A percentile compares a stretch with the other conserved stretches of the same genome.
phyloP scores from a whole-genome alignment of 2,329 filamentous ascomycete species.

The Myriosclerotinia duriaeana region DNA sequence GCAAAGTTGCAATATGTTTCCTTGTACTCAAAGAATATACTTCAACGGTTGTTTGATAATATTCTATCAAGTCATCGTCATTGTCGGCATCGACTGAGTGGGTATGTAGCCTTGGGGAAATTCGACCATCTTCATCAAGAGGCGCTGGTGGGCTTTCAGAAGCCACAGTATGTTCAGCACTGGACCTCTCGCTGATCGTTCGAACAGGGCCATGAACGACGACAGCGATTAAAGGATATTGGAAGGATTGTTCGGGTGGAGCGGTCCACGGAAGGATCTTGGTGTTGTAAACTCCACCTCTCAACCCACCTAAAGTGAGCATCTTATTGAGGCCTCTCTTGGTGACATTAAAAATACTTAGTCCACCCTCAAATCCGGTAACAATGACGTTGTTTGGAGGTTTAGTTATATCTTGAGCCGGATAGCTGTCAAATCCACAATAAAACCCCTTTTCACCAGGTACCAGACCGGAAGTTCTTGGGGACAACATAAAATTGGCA shows the following conservation, averaged over 20 bases:
- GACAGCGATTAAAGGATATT: slow-evolving; percentile 74
- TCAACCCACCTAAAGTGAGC: slow-evolving; percentile 71
- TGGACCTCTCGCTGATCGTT: slow-evolving; percentile 30
- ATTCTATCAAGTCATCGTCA: slow-evolving; percentile 47
- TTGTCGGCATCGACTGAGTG: slow-evolving; percentile 39
- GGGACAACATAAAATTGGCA: slow-evolving; percentile 59
- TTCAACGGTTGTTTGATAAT: slow-evolving; percentile 85
- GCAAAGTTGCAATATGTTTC: slow-evolving; percentile 68
- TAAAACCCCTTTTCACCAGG: slow-evolving; percentile 71
- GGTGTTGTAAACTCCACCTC: slow-evolving; percentile 76
- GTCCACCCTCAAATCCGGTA: slow-evolving; percentile 74
- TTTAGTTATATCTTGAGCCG: slow-evolving; percentile 39
- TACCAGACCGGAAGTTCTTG: slow-evolving; percentile 54
- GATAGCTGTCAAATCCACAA: slow-evolving; percentile 76
- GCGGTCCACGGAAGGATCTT: slow-evolving; percentile 75
- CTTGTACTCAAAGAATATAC: slow-evolving; percentile 82
- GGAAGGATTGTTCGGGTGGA: slow-evolving; percentile 51
- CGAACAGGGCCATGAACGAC: slow-evolving; percentile 76
- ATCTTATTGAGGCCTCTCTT: slow-evolving; percentile 70
- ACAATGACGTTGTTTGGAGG: slow-evolving; percentile 64
- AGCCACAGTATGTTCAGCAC: slow-evolving; percentile 29
- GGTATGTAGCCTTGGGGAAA: slow-evolving; percentile 43
- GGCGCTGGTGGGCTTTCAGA: slow-evolving; percentile 30
- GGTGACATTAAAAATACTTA: slow-evolving; percentile 73
- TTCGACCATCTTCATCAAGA: slow-evolving; percentile 31